Conservation (phyloP, 257 asterid species). For the Plantago elongata region DNA sequence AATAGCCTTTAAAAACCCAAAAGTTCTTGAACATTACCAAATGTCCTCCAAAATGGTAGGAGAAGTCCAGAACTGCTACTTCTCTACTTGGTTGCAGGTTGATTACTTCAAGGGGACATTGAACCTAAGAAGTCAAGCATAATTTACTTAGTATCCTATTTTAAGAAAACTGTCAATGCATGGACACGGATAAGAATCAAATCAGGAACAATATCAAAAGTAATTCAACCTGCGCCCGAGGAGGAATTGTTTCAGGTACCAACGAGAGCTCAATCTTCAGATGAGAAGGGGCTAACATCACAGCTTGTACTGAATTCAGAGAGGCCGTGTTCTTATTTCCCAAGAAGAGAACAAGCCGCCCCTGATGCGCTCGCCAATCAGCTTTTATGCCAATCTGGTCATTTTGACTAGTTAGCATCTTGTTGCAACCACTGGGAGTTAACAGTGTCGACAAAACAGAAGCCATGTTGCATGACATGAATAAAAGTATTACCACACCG, state of each 20-base stretch:
- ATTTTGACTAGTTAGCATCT: slow-evolving; percentile 16
- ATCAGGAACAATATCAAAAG: slow-evolving; percentile 7
- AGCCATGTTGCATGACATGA: slow-evolving; percentile 12
- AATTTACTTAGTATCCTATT: slow-evolving; percentile 9
- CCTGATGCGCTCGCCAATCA: slow-evolving; percentile 87
- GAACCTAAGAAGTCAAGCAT: slow-evolving; percentile 50
- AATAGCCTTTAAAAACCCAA: no score
- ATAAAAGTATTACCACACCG: slow-evolving; percentile 11
- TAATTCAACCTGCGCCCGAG: slow-evolving; percentile 79
- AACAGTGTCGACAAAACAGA: not conserved
- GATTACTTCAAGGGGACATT: slow-evolving; percentile 84
- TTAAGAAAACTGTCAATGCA: not conserved
- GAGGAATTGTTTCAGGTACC: slow-evolving; percentile 94
- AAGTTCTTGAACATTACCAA: slow-evolving; percentile 42
- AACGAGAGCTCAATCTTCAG: slow-evolving; percentile 67
- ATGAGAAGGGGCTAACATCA: slow-evolving; percentile 75
- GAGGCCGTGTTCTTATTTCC: slow-evolving; percentile 86
- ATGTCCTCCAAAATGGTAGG: slow-evolving; percentile 65
- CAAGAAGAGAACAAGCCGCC: slow-evolving; percentile 83
- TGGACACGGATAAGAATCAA: slow-evolving; percentile 5
- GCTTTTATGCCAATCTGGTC: slow-evolving; percentile 89
- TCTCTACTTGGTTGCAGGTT: slow-evolving; percentile 92
- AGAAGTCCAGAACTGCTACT: slow-evolving; percentile 82
- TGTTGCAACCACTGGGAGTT: slow-evolving; percentile 6
- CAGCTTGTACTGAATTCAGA: slow-evolving; percentile 71